Conservation (phyloP, 148 eudicot genomes). For the Linanthus parryae region DNA sequence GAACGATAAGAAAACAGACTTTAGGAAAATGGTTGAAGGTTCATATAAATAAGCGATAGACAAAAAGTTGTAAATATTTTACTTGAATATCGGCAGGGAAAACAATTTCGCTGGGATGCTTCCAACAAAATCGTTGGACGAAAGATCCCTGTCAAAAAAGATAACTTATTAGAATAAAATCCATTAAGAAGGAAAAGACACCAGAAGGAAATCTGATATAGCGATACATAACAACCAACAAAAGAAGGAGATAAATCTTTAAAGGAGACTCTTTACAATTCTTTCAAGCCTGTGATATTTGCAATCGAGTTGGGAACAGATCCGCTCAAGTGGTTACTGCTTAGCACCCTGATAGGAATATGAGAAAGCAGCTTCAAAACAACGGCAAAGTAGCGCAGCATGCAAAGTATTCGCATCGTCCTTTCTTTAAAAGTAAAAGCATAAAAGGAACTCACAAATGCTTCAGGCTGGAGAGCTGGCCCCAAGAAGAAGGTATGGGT, state of each 20-base stretch:
- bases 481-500: slow-evolving; percentile 73
- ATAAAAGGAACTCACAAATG: slow-evolving; percentile 45
- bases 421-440: neutral
- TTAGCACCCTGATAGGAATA: slow-evolving; percentile 25
- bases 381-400: neutral
- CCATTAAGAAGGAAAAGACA: neutral
- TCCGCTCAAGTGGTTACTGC: slow-evolving; percentile 30
- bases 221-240: neutral
- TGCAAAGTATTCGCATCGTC: neutral
- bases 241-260: neutral
- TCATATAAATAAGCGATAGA: too few species aligned
- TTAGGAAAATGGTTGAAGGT: too few species aligned
- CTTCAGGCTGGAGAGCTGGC: slow-evolving; percentile 62
- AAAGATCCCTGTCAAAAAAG: slow-evolving; percentile 62
- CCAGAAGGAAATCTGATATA: too few species aligned
- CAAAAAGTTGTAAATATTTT: slow-evolving; percentile 18
- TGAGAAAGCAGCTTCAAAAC: slow-evolving; percentile 1
- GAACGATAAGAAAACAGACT: too few species aligned
- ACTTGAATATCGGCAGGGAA: slow-evolving; percentile 68
- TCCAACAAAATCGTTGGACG: slow-evolving; percentile 67
- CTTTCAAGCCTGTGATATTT: slow-evolving; percentile 25
- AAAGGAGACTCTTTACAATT: slow-evolving; percentile 24
- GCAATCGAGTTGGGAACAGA: slow-evolving; percentile 29
- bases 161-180: slow-evolving; percentile 4
- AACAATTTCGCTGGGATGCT: slow-evolving; percentile 48